These are phyloP conservation scores for Pichiaceae sp. DNA, from an alignment of 1,139 yeast genomes.

Conservation along the genomic window DNA sequence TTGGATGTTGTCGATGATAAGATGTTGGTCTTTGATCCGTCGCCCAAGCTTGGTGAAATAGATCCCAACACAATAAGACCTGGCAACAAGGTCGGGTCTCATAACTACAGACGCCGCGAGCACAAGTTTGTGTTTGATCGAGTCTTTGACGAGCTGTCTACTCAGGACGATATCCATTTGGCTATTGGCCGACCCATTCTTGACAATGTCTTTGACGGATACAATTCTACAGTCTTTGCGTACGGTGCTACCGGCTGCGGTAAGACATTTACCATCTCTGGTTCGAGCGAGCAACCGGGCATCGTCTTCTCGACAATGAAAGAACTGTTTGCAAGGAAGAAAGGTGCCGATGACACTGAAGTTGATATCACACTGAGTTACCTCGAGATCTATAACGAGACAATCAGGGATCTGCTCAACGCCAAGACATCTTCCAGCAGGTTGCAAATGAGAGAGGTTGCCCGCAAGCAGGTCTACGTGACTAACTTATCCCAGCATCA, in stretches of 20 bases:
- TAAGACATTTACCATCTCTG: slow-evolving; percentile 87
- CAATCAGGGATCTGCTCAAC: slow-evolving; percentile 66
- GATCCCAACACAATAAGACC: slow-evolving; percentile 44
- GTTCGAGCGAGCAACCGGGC: slow-evolving; percentile 69
- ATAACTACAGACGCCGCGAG: slow-evolving; percentile 53
- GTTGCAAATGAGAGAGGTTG: slow-evolving; percentile 65
- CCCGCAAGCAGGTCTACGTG: slow-evolving; percentile 59
- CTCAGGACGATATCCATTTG: slow-evolving; percentile 62
- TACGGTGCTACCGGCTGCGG: slow-evolving; percentile 99
- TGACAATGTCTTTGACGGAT: slow-evolving; percentile 74
- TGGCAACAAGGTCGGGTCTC: slow-evolving; percentile 21
- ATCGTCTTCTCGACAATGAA: slow-evolving; percentile 72
- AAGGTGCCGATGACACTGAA: slow-evolving; percentile 40
- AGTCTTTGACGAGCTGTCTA: slow-evolving; percentile 55
- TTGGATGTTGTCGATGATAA: slow-evolving; percentile 80
- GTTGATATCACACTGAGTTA: slow-evolving; percentile 64
- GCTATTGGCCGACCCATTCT: slow-evolving; percentile 65
- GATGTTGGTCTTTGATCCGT: slow-evolving; percentile 87
- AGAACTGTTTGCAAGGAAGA: slow-evolving; percentile 61
- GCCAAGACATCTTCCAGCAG: slow-evolving; percentile 28
- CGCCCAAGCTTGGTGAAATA: slow-evolving; percentile 51
- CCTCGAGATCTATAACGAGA: slow-evolving; percentile 85
- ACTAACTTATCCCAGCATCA: slow-evolving; percentile 61
- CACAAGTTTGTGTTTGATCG: slow-evolving; percentile 78
- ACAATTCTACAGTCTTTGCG: slow-evolving; percentile 87